A percentile compares a stretch with the other conserved stretches of the same genome.
phyloP scores from a whole-genome alignment of 768 basidiomycete genomes.

The Mycena rosella region DNA sequence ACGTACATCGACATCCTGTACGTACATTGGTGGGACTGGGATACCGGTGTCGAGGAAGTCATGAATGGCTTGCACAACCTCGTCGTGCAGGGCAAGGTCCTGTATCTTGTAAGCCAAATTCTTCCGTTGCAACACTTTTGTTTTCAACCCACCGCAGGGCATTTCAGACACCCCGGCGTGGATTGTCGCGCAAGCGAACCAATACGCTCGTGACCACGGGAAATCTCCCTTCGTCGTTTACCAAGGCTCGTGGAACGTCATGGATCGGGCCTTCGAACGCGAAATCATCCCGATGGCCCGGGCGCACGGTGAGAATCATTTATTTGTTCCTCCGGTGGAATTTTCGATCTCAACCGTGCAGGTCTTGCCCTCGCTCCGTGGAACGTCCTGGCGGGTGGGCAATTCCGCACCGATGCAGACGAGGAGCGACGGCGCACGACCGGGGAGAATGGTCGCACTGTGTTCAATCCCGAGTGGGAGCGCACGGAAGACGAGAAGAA shows the following conservation, averaged over 20 bases:
- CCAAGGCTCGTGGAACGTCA: conserved; percentile 53
- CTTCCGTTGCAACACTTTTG: conserved; percentile 23
- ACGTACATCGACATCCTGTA: conserved; percentile 72
- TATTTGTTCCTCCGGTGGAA: neutral
- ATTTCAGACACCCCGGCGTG: conserved; percentile 41
- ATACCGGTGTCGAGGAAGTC: conserved; percentile 53
- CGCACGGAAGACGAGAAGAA: conserved; percentile 49
- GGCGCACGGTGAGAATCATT: neutral
- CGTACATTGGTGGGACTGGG: conserved; percentile 66
- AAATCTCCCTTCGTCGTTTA: conserved; percentile 60
- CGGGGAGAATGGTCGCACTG: conserved; percentile 55
- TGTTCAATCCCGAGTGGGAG: conserved; percentile 44
- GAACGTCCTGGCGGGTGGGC: conserved; percentile 47
- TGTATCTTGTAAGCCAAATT: conserved; percentile 50
- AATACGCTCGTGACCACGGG: conserved; percentile 56
- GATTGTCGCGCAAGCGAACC: conserved; percentile 48
- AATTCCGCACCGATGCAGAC: conserved; percentile 43
- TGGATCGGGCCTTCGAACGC: conserved; percentile 57
- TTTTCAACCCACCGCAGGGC: conserved; percentile 23
- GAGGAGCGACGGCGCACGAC: conserved; percentile 45
- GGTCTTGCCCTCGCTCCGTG: conserved; percentile 54
- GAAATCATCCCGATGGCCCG: conserved; percentile 56
- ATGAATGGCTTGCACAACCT: conserved; percentile 60
- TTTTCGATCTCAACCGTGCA: neutral
- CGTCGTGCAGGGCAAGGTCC: conserved; percentile 58